Percentiles rank a stretch among this genome's conserved stretches.
Evolutionary conservation across 345 rosid species (phyloP).

Genomic region (Viola odorata): DNA sequence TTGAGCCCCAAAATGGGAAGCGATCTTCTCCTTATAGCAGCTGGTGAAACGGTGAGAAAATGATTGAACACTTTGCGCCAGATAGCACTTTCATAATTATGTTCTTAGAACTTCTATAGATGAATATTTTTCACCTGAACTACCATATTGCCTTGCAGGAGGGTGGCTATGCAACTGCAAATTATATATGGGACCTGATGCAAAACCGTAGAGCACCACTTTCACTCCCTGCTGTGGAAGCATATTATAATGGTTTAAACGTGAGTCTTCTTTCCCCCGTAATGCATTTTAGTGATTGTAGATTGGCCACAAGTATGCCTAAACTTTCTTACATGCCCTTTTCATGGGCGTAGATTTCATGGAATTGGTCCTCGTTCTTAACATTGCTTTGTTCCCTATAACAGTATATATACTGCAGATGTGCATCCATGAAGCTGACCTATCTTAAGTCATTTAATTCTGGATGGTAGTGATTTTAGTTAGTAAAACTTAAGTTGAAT

Average conservation of each 20-base stretch:
- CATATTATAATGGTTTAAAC: constrained; percentile 77
- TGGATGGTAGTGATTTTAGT: neutral
- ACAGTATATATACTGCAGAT: too few species aligned
- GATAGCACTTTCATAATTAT: too few species aligned
- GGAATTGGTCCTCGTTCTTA: neutral
- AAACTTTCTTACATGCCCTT: neutral
- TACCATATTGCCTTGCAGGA: constrained; percentile 34
- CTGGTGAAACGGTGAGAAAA: constrained; percentile 75
- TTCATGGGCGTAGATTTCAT: neutral
- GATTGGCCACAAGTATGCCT: neutral
- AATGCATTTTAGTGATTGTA: neutral
- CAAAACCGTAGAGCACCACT: constrained; percentile 51
- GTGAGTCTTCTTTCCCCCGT: constrained; percentile 34
- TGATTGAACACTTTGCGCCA: neutral
- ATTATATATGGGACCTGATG: constrained; percentile 89
- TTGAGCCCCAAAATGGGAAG: constrained; percentile 56
- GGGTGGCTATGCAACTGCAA: constrained; percentile 84
- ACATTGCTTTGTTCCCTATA: neutral
- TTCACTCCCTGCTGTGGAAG: constrained; percentile 55
- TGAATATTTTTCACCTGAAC: too few species aligned
- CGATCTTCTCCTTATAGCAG: constrained; percentile 69
- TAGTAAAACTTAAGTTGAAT: too few species aligned
- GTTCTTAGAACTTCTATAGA: too few species aligned
- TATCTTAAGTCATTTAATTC: too few species aligned
- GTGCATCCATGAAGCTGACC: neutral